phyloP scores from a whole-genome alignment of 2,329 filamentous ascomycete genomes.

The Fusarium sp. region DNA sequence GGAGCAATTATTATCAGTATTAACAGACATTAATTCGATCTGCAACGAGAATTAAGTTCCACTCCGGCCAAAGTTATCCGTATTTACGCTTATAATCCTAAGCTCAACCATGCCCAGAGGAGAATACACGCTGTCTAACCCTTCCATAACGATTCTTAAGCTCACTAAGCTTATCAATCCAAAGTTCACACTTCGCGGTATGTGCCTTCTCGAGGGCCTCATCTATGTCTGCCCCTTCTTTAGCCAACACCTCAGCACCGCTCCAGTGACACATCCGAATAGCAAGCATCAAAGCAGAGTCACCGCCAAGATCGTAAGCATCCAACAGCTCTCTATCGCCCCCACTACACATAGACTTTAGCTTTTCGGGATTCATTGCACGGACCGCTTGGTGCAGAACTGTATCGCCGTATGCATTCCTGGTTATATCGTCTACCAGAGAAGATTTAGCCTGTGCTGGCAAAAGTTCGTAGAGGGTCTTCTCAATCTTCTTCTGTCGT shows the following conservation, averaged over 20 bases:
- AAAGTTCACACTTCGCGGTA: accelerated
- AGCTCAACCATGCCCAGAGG: accelerated
- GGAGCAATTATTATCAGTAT: too few relatives aligned
- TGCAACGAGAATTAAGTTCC: too few relatives aligned
- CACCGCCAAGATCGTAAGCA: background rate
- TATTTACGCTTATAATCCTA: background rate
- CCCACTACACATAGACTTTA: accelerated
- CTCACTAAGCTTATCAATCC: background rate
- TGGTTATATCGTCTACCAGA: background rate
- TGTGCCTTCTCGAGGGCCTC: accelerated
- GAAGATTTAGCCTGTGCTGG: accelerated
- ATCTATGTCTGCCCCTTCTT: background rate
- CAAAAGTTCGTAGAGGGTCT: accelerated
- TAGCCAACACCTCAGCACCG: background rate
- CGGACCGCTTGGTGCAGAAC: background rate
- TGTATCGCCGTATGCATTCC: background rate
- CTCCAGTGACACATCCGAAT: background rate
- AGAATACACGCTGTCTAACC: accelerated
- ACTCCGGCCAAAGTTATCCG: too few relatives aligned
- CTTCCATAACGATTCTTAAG: accelerated
- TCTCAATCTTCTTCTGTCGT: background rate
- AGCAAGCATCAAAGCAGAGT: background rate
- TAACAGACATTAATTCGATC: too few relatives aligned
- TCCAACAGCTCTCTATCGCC: background rate
- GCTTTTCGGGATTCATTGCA: background rate